A percentile compares a stretch with the other conserved stretches of the same genome.
phyloP scores from a whole-genome alignment of 73 alveolate genomes.

The Tetrahymena thermophila region DNA sequence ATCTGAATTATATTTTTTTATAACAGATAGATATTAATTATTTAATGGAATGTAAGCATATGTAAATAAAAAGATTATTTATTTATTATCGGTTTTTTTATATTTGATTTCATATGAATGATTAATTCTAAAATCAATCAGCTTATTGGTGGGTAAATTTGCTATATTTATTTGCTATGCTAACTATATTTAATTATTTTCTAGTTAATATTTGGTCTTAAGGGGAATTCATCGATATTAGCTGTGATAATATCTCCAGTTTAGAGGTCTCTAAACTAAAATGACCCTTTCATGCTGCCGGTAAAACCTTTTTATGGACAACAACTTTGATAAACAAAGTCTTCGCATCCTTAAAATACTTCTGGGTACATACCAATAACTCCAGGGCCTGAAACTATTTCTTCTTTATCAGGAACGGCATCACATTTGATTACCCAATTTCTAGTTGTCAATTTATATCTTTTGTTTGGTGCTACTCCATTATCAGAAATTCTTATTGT shows the following conservation, averaged over 20 bases:
- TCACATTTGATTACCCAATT: background rate
- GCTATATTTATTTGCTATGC: background rate
- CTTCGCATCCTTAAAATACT: background rate
- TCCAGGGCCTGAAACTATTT: background rate
- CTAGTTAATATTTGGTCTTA: background rate
- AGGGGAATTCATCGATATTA: background rate
- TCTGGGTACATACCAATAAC: background rate
- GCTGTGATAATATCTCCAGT: background rate
- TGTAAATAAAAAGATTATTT: too few relatives aligned
- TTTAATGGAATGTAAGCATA: too few relatives aligned
- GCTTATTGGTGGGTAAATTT: background rate
- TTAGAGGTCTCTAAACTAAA: background rate
- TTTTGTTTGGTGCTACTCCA: background rate
- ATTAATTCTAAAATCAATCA: too few relatives aligned
- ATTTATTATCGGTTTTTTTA: too few relatives aligned
- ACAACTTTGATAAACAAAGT: background rate
- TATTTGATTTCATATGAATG: too few relatives aligned
- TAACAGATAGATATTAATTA: too few relatives aligned
- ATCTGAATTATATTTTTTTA: too few relatives aligned
- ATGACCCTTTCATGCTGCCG: background rate
- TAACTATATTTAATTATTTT: background rate
- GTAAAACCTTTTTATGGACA: background rate
- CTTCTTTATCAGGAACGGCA: background rate
- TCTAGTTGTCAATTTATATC: background rate
- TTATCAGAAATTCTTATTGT: background rate